phyloP scores from a whole-genome alignment of 2,329 filamentous ascomycete genomes.

The Phaeosphaeriaceae sp. region DNA sequence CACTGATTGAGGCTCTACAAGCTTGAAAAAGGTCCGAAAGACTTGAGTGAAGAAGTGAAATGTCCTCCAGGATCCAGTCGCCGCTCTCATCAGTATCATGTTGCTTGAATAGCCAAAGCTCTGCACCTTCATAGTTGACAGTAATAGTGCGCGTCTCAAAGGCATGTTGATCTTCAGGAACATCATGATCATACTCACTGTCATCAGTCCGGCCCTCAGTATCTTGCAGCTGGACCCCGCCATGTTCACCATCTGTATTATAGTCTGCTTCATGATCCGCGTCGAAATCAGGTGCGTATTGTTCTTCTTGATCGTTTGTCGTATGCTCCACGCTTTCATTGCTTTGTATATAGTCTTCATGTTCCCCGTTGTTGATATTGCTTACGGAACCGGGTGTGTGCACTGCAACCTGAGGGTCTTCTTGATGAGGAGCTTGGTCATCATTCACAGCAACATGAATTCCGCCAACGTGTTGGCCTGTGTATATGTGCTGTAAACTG shows the following conservation, averaged over 20 bases:
- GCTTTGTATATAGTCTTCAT: constrained; percentile 3
- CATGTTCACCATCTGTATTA: constrained; percentile 17
- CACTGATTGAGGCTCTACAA: constrained; percentile 61
- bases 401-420: background rate
- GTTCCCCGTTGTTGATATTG: background rate
- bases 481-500: constrained; percentile 1
- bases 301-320: constrained; percentile 2
- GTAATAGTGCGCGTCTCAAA: constrained; percentile 29
- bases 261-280: background rate
- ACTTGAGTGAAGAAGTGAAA: constrained; percentile 27
- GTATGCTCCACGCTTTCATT: background rate
- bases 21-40: constrained; percentile 63
- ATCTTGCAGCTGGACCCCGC: constrained; percentile 20
- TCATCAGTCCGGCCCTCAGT: constrained; percentile 9
- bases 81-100: constrained; percentile 37
- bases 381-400: background rate
- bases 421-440: background rate
- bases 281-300: constrained; percentile 6
- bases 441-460: background rate
- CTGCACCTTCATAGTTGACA: constrained; percentile 37
- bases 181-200: constrained; percentile 6
- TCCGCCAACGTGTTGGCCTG: constrained; percentile 3
- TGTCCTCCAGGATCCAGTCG: constrained; percentile 39
- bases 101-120: constrained; percentile 41
- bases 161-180: constrained; percentile 14